These are phyloP conservation scores for Lentithecium fluviatile DNA, from an alignment of 495 filamentous ascomycete species.

Conservation along the genomic window DNA sequence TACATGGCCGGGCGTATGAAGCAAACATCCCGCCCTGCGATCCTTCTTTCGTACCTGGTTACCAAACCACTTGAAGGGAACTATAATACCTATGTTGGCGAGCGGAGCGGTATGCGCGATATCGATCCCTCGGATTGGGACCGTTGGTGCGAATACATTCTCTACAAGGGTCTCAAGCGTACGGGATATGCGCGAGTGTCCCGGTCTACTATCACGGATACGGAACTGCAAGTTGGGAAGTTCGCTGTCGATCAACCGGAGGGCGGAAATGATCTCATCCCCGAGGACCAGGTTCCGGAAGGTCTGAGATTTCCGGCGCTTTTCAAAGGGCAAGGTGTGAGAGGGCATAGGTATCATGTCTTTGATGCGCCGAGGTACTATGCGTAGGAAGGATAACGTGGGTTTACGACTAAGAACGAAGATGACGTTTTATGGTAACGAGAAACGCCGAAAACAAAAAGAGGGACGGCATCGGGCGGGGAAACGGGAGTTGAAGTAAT, in stretches of 20 bases:
- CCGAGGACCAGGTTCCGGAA: constrained; percentile 66
- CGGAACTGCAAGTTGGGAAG: constrained; percentile 95
- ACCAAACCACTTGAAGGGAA: constrained; percentile 88
- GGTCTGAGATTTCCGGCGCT: constrained; percentile 82
- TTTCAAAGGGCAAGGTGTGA: constrained; percentile 82
- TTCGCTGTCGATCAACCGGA: constrained; percentile 79
- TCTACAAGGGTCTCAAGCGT: constrained; percentile 85
- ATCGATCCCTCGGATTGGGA: constrained; percentile 95
- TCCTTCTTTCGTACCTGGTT: constrained; percentile 89
- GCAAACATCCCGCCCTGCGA: constrained; percentile 70
- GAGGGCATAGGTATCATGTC: constrained; percentile 92
- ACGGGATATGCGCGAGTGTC: constrained; percentile 89
- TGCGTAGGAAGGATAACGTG: constrained; percentile 4
- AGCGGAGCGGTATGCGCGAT: constrained; percentile 86
- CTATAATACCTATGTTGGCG: constrained; percentile 94
- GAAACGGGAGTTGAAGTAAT: too few species aligned
- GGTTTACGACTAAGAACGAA: too few species aligned
- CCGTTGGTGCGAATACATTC: constrained; percentile 98
- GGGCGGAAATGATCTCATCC: constrained; percentile 58
- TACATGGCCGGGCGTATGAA: constrained; percentile 91
- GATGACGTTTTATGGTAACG: too few species aligned
- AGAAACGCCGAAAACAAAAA: too few species aligned
- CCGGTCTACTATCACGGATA: constrained; percentile 90
- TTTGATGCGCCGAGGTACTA: constrained; percentile 83
- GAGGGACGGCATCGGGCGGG: too few species aligned